A percentile compares a stretch with the other conserved stretches of the same genome.
Conservation (phyloP, 805 yeast genomes). For the Saturnispora sanitii region DNA sequence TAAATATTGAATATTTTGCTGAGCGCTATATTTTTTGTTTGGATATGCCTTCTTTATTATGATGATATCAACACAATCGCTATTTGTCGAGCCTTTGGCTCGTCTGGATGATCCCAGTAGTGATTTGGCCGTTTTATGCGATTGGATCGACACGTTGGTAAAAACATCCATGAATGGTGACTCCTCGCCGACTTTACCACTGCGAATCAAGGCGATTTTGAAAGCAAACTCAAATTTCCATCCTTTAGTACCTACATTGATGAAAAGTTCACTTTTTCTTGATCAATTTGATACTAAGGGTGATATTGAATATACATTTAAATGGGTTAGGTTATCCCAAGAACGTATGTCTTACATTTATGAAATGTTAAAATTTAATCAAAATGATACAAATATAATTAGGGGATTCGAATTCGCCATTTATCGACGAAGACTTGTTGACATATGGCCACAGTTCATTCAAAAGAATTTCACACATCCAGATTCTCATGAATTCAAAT, state of each 20-base stretch:
- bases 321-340: slow-evolving; percentile 7
- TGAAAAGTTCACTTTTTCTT: neutral
- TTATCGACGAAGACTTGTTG: slow-evolving; percentile 6
- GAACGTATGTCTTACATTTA: slow-evolving; percentile 6
- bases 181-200: neutral
- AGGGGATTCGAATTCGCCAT: slow-evolving; percentile 11
- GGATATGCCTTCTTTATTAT: neutral
- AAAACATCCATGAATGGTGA: neutral
- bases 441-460: slow-evolving; percentile 1
- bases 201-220: slow-evolving; percentile 11
- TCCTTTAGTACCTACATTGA: slow-evolving; percentile 11
- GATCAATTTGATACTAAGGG: neutral
- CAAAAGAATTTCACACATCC: neutral
- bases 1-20: too few species aligned
- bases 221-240: slow-evolving; percentile 14
- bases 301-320: slow-evolving; percentile 3
- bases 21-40: neutral
- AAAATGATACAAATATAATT: slow-evolving; percentile 5
- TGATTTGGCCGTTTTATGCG: slow-evolving; percentile 2
- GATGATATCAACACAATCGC: neutral
- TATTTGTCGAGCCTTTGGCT: neutral
- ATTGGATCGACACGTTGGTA: slow-evolving; percentile 3
- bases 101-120: neutral
- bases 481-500: neutral
- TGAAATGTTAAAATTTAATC: slow-evolving; percentile 6